phyloP scores from a whole-genome alignment of 2,329 filamentous ascomycete species.

The Fusarium sp. region DNA sequence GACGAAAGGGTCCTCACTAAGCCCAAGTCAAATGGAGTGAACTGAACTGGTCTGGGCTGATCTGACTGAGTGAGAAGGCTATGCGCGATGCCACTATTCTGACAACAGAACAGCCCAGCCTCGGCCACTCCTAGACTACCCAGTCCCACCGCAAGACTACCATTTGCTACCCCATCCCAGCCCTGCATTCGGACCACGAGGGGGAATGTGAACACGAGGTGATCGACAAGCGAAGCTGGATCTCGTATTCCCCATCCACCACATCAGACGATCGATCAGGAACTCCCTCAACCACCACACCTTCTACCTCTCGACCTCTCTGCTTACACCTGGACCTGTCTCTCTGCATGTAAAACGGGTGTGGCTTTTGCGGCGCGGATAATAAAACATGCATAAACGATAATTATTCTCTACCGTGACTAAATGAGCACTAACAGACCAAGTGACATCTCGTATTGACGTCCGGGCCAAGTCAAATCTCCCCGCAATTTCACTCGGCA shows the following conservation, averaged over 20 bases:
- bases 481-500: constrained; percentile 22
- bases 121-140: neutral
- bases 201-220: constrained; percentile 37
- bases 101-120: constrained; percentile 12
- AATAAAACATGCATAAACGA: constrained; percentile 17
- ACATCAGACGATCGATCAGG: constrained; percentile 33
- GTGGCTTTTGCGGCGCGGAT: constrained; percentile 10
- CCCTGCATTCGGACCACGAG: constrained; percentile 11
- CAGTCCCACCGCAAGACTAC: neutral
- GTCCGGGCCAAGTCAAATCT: neutral
- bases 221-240: constrained; percentile 36
- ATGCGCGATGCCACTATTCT: constrained; percentile 1
- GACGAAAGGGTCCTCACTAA: neutral
- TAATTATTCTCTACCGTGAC: neutral
- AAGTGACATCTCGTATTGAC: constrained; percentile 17
- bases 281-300: neutral
- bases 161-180: neutral
- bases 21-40: neutral
- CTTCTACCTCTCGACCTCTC: neutral
- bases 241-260: constrained; percentile 42
- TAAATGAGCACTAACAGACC: neutral
- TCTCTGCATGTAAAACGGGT: neutral
- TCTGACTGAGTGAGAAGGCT: neutral
- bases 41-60: neutral
- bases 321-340: neutral